Percentiles rank a stretch among this genome's conserved stretches.
These are phyloP conservation scores for Drosera spatulata DNA, from an alignment of 179 eudicot genomes.

Conservation along the genomic window DNA sequence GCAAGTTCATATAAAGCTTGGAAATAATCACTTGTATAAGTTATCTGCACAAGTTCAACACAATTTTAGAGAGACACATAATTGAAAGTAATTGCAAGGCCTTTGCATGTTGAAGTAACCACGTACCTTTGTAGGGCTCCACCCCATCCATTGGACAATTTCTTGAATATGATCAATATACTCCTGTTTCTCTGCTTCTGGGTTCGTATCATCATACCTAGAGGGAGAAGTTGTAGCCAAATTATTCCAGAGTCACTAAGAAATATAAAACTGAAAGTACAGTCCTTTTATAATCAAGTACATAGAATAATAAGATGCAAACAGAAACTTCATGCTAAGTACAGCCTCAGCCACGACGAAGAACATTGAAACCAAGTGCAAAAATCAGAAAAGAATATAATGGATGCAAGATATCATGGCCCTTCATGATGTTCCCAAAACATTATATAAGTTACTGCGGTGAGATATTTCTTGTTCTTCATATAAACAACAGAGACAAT, in stretches of 20 bases:
- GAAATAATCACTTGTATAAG: conserved; percentile 91
- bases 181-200: conserved; percentile 92
- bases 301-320: too few species aligned
- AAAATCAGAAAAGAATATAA: neutral
- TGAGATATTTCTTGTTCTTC: too few species aligned
- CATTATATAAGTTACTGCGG: too few species aligned
- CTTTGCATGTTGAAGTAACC: neutral
- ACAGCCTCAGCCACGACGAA: neutral
- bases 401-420: too few species aligned
- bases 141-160: conserved; percentile 93
- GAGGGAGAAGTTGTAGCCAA: too few species aligned
- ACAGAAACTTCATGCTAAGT: neutral
- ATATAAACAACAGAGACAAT: too few species aligned
- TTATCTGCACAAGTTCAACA: conserved; percentile 38
- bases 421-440: too few species aligned
- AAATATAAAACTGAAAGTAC: too few species aligned
- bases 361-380: neutral
- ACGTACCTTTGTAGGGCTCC: conserved; percentile 85
- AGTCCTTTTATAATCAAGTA: too few species aligned
- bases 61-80: neutral
- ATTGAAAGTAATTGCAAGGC: neutral
- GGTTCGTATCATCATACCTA: conserved; percentile 96
- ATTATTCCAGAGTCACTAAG: too few species aligned
- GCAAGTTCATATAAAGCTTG: conserved; percentile 86
- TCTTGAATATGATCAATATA: conserved; percentile 94